Evolutionary conservation across 345 rosid species (phyloP).

Genomic region (Citrus inodora): DNA sequence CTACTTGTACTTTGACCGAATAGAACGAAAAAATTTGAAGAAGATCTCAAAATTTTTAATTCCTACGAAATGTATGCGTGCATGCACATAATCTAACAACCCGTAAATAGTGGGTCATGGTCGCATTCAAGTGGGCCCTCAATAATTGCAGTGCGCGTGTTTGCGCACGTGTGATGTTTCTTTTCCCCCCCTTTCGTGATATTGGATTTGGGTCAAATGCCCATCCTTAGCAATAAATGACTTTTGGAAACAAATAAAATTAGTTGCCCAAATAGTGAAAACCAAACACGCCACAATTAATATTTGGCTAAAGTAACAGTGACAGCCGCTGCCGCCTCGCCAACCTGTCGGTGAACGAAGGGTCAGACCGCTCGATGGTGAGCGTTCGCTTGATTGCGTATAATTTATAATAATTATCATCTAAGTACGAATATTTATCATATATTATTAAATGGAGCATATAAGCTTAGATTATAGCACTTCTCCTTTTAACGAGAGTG

Average conservation of each 20-base stretch:
- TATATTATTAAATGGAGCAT: no score
- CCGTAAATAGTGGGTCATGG: not conserved
- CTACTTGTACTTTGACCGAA: no score
- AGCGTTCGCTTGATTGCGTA: not conserved
- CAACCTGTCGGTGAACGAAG: constrained; percentile 25
- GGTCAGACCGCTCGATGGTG: constrained; percentile 28
- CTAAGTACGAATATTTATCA: not conserved
- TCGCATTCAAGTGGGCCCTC: constrained; percentile 25
- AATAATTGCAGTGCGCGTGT: constrained; percentile 34
- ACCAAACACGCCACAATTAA: not conserved
- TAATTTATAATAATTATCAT: no score
- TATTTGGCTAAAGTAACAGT: constrained; percentile 15
- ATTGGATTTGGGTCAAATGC: constrained; percentile 6
- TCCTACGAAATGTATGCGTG: not conserved
- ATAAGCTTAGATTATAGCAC: no score
- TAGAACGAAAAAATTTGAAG: not conserved
- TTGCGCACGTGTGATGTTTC: constrained; percentile 45
- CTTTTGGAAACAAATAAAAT: not conserved
- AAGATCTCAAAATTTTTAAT: not conserved
- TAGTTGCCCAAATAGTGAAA: not conserved
- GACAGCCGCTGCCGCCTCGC: constrained; percentile 20
- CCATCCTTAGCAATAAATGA: not conserved
- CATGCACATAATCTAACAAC: not conserved
- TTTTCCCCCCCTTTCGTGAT: not conserved
- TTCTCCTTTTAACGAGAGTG: no score